Evolutionary conservation across 2,329 filamentous ascomycete species (phyloP), one percentile per base, ranked within the genome.

Genomic region (Trichoderma sp.): DNA sequence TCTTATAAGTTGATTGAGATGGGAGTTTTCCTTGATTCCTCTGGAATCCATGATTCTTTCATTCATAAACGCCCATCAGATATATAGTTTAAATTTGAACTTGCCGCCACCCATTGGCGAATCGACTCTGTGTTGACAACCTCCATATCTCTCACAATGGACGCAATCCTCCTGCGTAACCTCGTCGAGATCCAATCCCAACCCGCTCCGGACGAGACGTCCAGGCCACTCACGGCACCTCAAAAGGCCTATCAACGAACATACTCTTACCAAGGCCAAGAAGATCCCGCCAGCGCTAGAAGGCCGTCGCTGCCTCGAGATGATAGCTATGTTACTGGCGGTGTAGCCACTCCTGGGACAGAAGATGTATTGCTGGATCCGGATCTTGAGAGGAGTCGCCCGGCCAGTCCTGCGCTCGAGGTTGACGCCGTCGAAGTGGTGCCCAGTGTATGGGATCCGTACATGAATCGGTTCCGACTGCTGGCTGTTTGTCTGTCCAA

Each of bases 391-490:
- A 84, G 83, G 75, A 90, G 86, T 74, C 79, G 84, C 16, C 85
- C 87, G 3, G 74, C 81, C 6, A 86, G 82, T 7, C 86, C 86
- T 5, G 21, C 73, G 1, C 71, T 73, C 4, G 56, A 73, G 4
- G 74, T 74, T 6, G 80, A 82, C 8, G 82, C 78, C 8, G 81
- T 82, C 0, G 82, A 85, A 56, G 78, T 84, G 4, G 76, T 88
- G 37, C 87, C 88, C 60, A 89, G 83, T 71, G 85, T 88, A 70
- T 88, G 84, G 71, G 83, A 87, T 21, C 86, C 87, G 13, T 83
- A 84, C 13, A 92, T 88, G 86, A 94, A 93, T 77, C 89, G 87
- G 71, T 94, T 86, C 80, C 84, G 92, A 40, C 82, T 94, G 31
- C 76, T 89, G 11, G 85, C 87, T 13, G 84, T 86, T 16, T 93